Conservation (phyloP, 148 eudicot genomes). For the Rhododendron williamsianum region DNA sequence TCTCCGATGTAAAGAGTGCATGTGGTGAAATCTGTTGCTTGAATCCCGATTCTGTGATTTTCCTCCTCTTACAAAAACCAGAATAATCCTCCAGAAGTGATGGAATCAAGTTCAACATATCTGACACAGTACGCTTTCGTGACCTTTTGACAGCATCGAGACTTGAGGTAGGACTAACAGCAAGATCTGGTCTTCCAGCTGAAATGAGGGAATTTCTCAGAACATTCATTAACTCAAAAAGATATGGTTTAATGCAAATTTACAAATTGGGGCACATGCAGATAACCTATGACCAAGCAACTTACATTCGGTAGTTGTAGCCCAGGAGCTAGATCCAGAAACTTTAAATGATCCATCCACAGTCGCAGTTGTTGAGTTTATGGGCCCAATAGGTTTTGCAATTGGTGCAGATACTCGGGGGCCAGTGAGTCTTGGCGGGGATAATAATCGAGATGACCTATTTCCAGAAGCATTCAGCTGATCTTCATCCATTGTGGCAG, state of each 20-base stretch:
- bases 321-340: slow-evolving; percentile 41
- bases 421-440: slow-evolving; percentile 34
- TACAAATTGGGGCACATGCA: slow-evolving; percentile 7
- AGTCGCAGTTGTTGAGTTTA: slow-evolving; percentile 24
- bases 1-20: slow-evolving; percentile 28
- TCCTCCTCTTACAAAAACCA: slow-evolving; percentile 57
- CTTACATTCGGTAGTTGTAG: slow-evolving; percentile 54
- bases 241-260: neutral
- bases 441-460: slow-evolving; percentile 38
- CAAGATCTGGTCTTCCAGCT: slow-evolving; percentile 36
- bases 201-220: slow-evolving; percentile 14
- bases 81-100: slow-evolving; percentile 43
- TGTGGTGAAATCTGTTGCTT: slow-evolving; percentile 31
- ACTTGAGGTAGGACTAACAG: slow-evolving; percentile 41
- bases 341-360: slow-evolving; percentile 25
- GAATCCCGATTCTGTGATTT: slow-evolving; percentile 21
- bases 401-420: slow-evolving; percentile 28
- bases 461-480: slow-evolving; percentile 37
- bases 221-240: slow-evolving; percentile 7
- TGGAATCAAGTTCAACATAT: slow-evolving; percentile 65
- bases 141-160: slow-evolving; percentile 29
- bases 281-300: slow-evolving; percentile 16
- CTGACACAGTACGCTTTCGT: slow-evolving; percentile 68
- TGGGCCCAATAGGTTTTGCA: slow-evolving; percentile 30
- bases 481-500: slow-evolving; percentile 55